A percentile compares a stretch with the other conserved stretches of the same genome.
These are phyloP conservation scores for Asterella californica DNA, from an alignment of 225 moss, liverwort and hornwort genomes.

Conservation along the genomic window DNA sequence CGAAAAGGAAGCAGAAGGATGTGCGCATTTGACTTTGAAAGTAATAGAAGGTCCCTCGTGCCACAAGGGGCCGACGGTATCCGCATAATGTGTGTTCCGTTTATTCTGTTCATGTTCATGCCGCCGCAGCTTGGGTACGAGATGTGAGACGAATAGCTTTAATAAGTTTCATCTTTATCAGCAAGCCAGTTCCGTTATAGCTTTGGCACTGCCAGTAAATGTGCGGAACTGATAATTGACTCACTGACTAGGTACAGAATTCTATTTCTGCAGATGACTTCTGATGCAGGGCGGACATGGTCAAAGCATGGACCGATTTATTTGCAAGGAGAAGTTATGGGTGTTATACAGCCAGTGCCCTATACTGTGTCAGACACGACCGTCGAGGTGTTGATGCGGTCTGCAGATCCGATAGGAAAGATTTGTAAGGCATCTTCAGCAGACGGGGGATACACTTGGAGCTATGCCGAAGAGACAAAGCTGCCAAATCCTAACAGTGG, in stretches of 20 bases:
- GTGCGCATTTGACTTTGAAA: too few relatives aligned
- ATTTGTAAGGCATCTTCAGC: conserved; percentile 72
- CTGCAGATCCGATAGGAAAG: conserved; percentile 53
- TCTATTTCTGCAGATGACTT: conserved; percentile 52
- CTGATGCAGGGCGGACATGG: conserved; percentile 78
- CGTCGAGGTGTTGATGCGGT: conserved; percentile 58
- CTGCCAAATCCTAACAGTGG: conserved; percentile 83
- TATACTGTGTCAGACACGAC: conserved; percentile 45
- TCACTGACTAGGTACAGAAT: too few relatives aligned
- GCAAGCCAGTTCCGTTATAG: background rate
- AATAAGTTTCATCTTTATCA: background rate
- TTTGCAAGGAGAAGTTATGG: conserved; percentile 42
- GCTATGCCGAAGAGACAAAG: conserved; percentile 55
- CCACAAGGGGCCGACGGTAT: too few relatives aligned
- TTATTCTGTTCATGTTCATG: too few relatives aligned
- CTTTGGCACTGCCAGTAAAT: background rate
- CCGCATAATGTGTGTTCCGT: too few relatives aligned
- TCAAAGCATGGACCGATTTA: conserved; percentile 76
- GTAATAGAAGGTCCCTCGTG: too few relatives aligned
- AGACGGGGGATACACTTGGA: conserved; percentile 65
- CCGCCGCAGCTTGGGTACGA: too few relatives aligned
- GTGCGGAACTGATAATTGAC: background rate
- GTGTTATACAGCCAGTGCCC: conserved; percentile 84
- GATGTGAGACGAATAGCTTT: too few relatives aligned
- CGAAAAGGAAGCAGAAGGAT: too few relatives aligned